Base-by-base conservation (phyloP, 108 stramenopile genomes). In the Cyclostephanos tholiformis region DNA sequence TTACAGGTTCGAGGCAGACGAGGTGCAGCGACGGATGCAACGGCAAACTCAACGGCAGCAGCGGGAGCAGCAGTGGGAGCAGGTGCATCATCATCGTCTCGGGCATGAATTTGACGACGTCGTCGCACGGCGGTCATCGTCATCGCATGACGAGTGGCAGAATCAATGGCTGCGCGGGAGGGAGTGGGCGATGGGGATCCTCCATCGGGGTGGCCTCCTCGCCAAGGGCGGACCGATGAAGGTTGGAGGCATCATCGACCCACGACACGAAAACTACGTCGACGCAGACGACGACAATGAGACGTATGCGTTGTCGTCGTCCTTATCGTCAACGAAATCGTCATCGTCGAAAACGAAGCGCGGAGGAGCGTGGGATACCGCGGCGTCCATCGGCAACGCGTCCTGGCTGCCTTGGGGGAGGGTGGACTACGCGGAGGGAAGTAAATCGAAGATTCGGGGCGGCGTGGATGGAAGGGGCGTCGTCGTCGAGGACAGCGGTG, bases 341-440 rank as follows among this genome's bases (percentile, higher is more conserved):
- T 36, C 36, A 6, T 41, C 41, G 41, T 7, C 44, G 16, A 17
- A 46, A 1, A 14, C 44, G 44, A 16, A 12, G 44, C 14, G 14
- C 0, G 13, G 44, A 12, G 44, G 44, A 14, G 44, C 44, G 44
- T 72, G 72, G 52, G 81, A 76, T 62, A 67, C 75, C n/a, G 67
- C 81, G 3, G 72, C 81, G 23, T 58, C 81, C 49, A 72, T 82
- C 74, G 81, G 70, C n/a, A 68, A 66, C 9, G 79, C 79, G 22
- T 73, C 79, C 5, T 74, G 74, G 17, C 65, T 65, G 25, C 71
- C 75, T 4, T 30, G 35, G 30, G 22, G 17, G 49, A 65, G 29
- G 25, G 65, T 44, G 27, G 53, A 72, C n/a, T 62, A 46, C 39
- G 50, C 20, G 48, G 32, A 35, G 46, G 32, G 25, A 20, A 6